Evolutionary conservation across 208 protist species (phyloP).

Genomic region (Wallacemonas sp.): DNA sequence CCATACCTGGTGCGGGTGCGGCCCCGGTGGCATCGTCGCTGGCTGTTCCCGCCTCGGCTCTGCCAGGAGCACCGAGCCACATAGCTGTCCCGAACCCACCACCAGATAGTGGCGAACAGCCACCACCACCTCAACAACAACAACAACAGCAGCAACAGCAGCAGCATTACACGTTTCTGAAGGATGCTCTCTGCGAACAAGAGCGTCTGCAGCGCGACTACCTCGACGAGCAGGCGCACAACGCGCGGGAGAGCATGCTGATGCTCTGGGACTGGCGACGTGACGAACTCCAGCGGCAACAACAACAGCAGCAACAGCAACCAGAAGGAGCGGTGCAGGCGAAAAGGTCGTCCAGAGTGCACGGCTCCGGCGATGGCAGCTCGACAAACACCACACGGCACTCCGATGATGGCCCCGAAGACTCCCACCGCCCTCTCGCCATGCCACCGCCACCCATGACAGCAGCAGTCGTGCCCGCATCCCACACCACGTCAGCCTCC

Average conservation of each 20-base stretch:
- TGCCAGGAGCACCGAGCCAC: too few species aligned
- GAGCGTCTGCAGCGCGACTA: constrained; percentile 1
- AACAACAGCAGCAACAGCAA: constrained; percentile 14
- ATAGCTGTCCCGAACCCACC: too few species aligned
- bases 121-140: neutral
- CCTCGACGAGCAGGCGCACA: neutral
- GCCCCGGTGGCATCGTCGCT: neutral
- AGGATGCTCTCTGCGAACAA: neutral
- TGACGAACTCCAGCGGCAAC: too few species aligned
- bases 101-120: too few species aligned
- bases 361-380: too few species aligned
- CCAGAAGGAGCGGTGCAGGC: neutral
- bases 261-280: neutral
- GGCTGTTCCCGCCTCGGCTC: neutral
- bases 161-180: constrained; percentile 2
- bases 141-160: neutral
- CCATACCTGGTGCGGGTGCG: neutral
- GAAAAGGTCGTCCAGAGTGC: too few species aligned
- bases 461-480: neutral
- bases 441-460: neutral
- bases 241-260: constrained; percentile 1
- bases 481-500: neutral
- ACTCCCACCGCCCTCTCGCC: neutral
- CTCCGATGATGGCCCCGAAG: neutral
- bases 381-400: too few species aligned